Percentiles rank a stretch among this genome's conserved stretches.
phyloP scores from a whole-genome alignment of 352 stramenopile species.

The Phytophthora constricta region DNA sequence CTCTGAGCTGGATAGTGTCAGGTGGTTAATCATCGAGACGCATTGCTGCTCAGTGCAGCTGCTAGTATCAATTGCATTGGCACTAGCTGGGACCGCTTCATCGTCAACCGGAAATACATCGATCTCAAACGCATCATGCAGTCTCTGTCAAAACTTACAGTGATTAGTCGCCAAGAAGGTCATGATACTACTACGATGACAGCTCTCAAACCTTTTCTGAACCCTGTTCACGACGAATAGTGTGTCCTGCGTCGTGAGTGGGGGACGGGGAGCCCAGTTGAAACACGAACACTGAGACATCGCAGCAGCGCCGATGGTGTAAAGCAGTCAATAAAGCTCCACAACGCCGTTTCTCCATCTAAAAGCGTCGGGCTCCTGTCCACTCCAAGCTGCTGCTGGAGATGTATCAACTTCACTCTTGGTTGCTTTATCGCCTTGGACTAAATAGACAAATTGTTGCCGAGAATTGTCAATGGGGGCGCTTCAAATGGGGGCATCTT shows the following conservation, averaged over 20 bases:
- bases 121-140: slow-evolving; percentile 12
- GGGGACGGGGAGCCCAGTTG: slow-evolving; percentile 3
- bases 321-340: neutral
- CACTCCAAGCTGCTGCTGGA: too few species aligned
- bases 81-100: neutral
- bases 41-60: neutral
- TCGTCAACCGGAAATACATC: slow-evolving; percentile 5
- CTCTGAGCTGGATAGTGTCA: slow-evolving; percentile 6
- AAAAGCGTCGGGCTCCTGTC: slow-evolving; percentile 9
- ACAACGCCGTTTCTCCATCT: slow-evolving; percentile 13
- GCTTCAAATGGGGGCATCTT: too few species aligned
- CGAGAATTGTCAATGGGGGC: too few species aligned
- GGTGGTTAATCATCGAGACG: slow-evolving; percentile 1
- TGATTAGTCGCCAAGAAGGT: neutral
- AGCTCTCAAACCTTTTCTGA: slow-evolving; percentile 7
- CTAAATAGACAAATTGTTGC: too few species aligned
- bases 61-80: neutral
- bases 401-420: too few species aligned
- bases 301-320: slow-evolving; percentile 15
- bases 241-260: neutral
- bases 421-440: too few species aligned
- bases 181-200: neutral
- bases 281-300: slow-evolving; percentile 16
- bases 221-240: neutral
- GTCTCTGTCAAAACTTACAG: neutral